Percentiles rank a stretch among this genome's conserved stretches.
These are phyloP conservation scores for Pugionium dolabratum DNA, from an alignment of 345 rosid genomes.

Conservation along the genomic window DNA sequence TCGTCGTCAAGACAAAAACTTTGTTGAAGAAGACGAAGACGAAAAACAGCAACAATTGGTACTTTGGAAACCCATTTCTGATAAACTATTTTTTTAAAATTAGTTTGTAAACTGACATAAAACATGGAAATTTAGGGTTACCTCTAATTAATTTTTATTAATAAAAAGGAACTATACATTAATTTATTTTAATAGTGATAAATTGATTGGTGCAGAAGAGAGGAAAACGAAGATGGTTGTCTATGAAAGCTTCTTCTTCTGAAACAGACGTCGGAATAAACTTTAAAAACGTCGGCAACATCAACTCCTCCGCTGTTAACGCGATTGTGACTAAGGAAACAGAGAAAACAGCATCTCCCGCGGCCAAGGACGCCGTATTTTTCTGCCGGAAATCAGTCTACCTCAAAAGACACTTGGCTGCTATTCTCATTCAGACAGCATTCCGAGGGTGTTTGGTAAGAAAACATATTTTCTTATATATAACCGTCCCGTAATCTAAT, in stretches of 20 bases:
- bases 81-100: neutral
- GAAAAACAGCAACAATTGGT: constrained; percentile 50
- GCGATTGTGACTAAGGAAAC: constrained; percentile 35
- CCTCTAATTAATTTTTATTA: no score
- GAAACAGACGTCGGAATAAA: constrained; percentile 12
- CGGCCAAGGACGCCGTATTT: constrained; percentile 58
- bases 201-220: constrained; percentile 55
- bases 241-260: constrained; percentile 53
- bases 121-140: neutral
- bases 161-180: neutral
- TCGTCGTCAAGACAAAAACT: constrained; percentile 20
- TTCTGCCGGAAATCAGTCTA: constrained; percentile 49
- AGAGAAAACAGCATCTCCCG: constrained; percentile 61
- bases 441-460: constrained; percentile 85
- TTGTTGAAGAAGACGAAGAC: constrained; percentile 48
- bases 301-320: neutral
- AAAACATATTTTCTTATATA: neutral
- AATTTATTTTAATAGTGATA: neutral
- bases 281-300: neutral
- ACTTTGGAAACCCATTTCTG: neutral
- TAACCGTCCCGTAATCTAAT: neutral
- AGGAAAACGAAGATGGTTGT: constrained; percentile 68
- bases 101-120: neutral
- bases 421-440: constrained; percentile 70
- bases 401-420: constrained; percentile 60